Percentiles rank a stretch among this genome's conserved stretches.
Conservation (phyloP, 2,329 filamentous ascomycete genomes). For the Epichloe glyceriae region DNA sequence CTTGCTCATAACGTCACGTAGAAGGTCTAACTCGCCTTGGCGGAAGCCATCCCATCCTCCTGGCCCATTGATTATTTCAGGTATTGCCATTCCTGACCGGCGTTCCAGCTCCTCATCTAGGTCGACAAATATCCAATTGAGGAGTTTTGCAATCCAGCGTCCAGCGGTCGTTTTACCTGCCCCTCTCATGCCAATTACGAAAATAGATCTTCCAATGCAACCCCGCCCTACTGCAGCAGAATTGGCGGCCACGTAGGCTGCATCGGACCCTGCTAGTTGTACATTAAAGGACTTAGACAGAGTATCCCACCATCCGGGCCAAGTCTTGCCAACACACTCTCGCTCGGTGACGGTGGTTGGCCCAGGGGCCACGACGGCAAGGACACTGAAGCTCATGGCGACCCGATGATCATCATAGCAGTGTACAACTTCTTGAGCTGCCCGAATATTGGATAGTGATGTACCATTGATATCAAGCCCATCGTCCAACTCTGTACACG, state of each 20-base stretch:
- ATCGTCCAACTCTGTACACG: conserved; percentile 78
- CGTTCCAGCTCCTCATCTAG: conserved; percentile 78
- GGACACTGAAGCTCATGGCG: conserved; percentile 94
- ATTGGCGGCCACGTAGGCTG: conserved; percentile 12
- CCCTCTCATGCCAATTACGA: conserved; percentile 94
- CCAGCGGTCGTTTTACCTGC: conserved; percentile 94
- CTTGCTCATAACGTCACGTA: conserved; percentile 62
- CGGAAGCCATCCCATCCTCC: conserved; percentile 83
- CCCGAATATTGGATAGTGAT: conserved; percentile 31
- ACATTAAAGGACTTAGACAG: conserved; percentile 68
- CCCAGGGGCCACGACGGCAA: conserved; percentile 58
- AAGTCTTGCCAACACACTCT: conserved; percentile 92
- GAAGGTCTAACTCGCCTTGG: conserved; percentile 59
- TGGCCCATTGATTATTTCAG: conserved; percentile 63
- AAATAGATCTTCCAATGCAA: conserved; percentile 52
- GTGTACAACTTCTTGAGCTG: conserved; percentile 57
- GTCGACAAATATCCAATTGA: conserved; percentile 71
- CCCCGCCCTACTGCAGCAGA: conserved; percentile 3
- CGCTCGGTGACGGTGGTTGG: conserved; percentile 73
- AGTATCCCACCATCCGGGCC: conserved; percentile 97
- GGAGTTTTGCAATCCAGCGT: conserved; percentile 63
- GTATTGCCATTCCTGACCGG: conserved; percentile 61
- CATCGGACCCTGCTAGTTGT: conserved; percentile 61
- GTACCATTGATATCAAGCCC: conserved; percentile 65
- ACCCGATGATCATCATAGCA: conserved; percentile 98